Percentiles rank a stretch among this genome's conserved stretches.
These are phyloP conservation scores for Punctularia strigosozonata DNA, from an alignment of 768 basidiomycete genomes.

Conservation along the genomic window DNA sequence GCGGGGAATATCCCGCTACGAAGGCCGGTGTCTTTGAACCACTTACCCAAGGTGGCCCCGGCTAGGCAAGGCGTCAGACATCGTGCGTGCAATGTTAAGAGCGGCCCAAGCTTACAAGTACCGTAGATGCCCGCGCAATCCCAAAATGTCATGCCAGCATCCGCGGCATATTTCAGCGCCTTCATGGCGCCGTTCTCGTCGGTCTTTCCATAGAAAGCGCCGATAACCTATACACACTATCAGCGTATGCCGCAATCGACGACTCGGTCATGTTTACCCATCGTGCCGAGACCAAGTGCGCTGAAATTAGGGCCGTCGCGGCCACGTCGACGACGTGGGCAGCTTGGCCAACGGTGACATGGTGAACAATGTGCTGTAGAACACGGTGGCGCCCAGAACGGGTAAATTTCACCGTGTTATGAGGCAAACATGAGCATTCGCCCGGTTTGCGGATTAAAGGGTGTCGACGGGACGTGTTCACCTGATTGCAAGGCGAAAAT, in stretches of 20 bases:
- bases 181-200: conserved; percentile 7
- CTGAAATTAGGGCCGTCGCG: conserved; percentile 5
- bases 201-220: conserved; percentile 10
- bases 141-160: conserved; percentile 12
- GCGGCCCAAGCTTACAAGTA: no score
- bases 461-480: no score
- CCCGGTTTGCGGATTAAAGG: no score
- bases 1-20: conserved; percentile 17
- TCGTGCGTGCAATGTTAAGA: no score
- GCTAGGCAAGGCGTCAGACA: no score
- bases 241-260: neutral
- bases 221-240: neutral
- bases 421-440: no score
- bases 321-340: conserved; percentile 3
- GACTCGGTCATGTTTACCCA: conserved; percentile 1
- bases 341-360: no score
- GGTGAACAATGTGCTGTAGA: no score
- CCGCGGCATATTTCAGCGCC: conserved; percentile 10
- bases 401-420: no score
- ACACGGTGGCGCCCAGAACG: no score
- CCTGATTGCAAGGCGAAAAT: no score
- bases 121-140: conserved; percentile 14
- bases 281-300: conserved; percentile 6
- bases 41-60: conserved; percentile 11
- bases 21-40: conserved; percentile 15